phyloP scores from a whole-genome alignment of 345 rosid genomes.

The Microthlaspi erraticum region DNA sequence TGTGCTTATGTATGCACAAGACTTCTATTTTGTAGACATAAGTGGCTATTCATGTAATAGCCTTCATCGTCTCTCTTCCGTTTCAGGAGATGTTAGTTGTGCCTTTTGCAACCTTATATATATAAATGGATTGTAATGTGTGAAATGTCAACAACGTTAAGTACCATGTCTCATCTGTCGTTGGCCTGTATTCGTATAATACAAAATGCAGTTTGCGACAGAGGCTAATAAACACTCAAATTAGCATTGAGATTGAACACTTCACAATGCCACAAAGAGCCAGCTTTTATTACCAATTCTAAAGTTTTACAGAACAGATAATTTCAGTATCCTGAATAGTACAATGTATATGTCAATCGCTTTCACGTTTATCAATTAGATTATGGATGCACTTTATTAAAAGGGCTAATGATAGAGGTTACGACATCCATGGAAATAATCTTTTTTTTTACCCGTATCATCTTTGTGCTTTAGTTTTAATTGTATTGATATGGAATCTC shows the following conservation, averaged over 20 bases:
- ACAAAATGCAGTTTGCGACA: not conserved
- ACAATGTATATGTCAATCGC: too few relatives aligned
- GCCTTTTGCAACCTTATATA: constrained; percentile 17
- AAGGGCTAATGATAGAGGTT: too few relatives aligned
- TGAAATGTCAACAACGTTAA: not conserved
- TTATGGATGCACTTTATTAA: too few relatives aligned
- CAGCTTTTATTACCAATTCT: constrained; percentile 15
- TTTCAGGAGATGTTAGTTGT: constrained; percentile 18
- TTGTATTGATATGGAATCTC: too few relatives aligned
- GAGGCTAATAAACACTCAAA: constrained; percentile 9
- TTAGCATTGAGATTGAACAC: constrained; percentile 6
- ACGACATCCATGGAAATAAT: too few relatives aligned
- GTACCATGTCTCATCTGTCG: constrained; percentile 13
- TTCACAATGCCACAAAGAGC: constrained; percentile 15
- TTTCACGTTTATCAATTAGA: too few relatives aligned
- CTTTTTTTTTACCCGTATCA: too few relatives aligned
- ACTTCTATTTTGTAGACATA: constrained; percentile 35
- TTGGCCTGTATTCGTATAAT: not conserved
- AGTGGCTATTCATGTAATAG: constrained; percentile 25
- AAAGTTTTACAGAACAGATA: constrained; percentile 18
- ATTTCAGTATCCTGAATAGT: too few relatives aligned
- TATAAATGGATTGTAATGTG: constrained; percentile 28
- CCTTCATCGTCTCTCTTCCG: constrained; percentile 14
- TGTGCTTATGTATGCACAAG: constrained; percentile 33
- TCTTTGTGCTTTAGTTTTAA: too few relatives aligned